Evolutionary conservation across 108 stramenopile species (phyloP).

Genomic region (Mediolabrus comicus): DNA sequence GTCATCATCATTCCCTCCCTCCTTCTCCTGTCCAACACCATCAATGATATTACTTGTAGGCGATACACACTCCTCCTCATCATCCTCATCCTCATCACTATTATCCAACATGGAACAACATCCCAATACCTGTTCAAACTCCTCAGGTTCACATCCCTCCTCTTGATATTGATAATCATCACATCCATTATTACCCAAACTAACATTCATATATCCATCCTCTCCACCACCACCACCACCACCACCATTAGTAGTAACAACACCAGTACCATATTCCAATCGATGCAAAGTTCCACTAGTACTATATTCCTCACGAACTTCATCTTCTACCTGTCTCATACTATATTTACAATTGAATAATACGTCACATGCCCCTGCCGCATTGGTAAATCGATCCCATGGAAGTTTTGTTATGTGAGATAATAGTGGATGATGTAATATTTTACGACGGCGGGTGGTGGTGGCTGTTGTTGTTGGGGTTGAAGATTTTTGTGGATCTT

Average conservation of each 20-base stretch:
- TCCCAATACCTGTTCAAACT: conserved; percentile 31
- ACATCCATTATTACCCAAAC: conserved; percentile 10
- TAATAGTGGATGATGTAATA: conserved; percentile 34
- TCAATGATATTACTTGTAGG: not conserved
- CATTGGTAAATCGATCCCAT: conserved; percentile 31
- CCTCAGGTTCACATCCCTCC: conserved; percentile 3
- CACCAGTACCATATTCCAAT: no score
- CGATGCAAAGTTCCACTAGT: no score
- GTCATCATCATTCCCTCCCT: not conserved
- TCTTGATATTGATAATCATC: conserved; percentile 8
- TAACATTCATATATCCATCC: not conserved
- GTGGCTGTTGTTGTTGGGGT: not conserved
- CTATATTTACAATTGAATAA: conserved; percentile 50
- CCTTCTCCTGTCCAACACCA: not conserved
- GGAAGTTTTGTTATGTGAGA: conserved; percentile 35
- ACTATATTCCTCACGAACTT: conserved; percentile 37
- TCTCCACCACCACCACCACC: not conserved
- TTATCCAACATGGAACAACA: conserved; percentile 46
- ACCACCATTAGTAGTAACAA: no score
- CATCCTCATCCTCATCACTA: conserved; percentile 15
- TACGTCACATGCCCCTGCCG: conserved; percentile 32
- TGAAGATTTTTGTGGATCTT: no score
- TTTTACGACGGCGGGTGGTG: not conserved
- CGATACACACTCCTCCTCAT: not conserved
- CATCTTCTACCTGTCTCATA: conserved; percentile 50